Evolutionary conservation across 2,329 filamentous ascomycete species (phyloP).

Genomic region (Penicillium brasilianum): DNA sequence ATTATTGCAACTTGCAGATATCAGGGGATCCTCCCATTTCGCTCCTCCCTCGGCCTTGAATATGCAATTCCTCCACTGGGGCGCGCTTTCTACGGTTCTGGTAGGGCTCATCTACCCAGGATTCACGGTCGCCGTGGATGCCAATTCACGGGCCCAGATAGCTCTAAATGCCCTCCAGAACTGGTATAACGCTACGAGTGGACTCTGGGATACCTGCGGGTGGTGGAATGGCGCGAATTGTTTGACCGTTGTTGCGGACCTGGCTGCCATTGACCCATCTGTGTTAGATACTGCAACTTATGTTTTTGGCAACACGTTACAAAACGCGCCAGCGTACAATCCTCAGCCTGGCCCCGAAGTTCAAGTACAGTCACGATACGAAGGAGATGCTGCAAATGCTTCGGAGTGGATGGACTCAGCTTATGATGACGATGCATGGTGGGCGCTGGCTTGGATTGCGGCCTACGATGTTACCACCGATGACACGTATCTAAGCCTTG

Average conservation of each 20-base stretch:
- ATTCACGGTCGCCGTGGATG: slow-evolving; percentile 19
- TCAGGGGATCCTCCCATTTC: background rate
- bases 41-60: background rate
- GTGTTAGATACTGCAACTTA: slow-evolving; percentile 40
- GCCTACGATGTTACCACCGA: slow-evolving; percentile 60
- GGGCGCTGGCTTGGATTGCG: slow-evolving; percentile 60
- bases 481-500: slow-evolving; percentile 52
- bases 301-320: slow-evolving; percentile 53
- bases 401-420: slow-evolving; percentile 37
- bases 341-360: slow-evolving; percentile 25
- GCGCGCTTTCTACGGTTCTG: background rate
- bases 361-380: slow-evolving; percentile 28
- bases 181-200: slow-evolving; percentile 66
- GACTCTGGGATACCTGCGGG: slow-evolving; percentile 67
- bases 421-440: slow-evolving; percentile 62
- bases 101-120: background rate
- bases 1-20: background rate
- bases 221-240: slow-evolving; percentile 78
- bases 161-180: slow-evolving; percentile 57
- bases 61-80: background rate
- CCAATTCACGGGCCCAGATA: slow-evolving; percentile 19
- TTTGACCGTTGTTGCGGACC: slow-evolving; percentile 65
- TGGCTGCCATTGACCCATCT: slow-evolving; percentile 46
- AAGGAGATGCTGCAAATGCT: slow-evolving; percentile 27
- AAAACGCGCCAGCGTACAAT: slow-evolving; percentile 2